Base-by-base conservation (phyloP, 2,329 filamentous ascomycete species). In the Plectosphaerella plurivora region DNA sequence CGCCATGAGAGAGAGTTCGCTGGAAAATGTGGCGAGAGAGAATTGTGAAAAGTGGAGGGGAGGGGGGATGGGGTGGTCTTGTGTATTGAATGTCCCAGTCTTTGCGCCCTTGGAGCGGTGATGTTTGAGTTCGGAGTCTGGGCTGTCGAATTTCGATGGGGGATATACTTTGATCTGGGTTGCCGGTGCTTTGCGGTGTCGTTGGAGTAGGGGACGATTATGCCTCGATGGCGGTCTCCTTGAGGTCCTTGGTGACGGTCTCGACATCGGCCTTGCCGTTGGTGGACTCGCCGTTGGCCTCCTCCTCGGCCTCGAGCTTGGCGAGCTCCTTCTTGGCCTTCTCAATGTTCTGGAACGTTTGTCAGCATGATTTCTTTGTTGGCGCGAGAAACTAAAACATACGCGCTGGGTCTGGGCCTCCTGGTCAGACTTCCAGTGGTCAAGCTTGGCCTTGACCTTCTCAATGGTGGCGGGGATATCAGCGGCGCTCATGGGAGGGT, bases 321-420 rank as follows among this genome's bases (percentile, higher is more conserved):
- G 92, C 90, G 57, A 99, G 95, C 72, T 97, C 91, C 73, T 93
- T 93, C 78, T 96, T 88, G 56, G 94, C 94, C 74, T 97, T 96
- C 58, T 91, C 89, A 56, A 97, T 87, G 79, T 99, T 99, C 94
- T 97, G 64, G 41, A 24, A 39, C 8, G 8, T 22, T 5, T 4
- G 46, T 48, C 15, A 48, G 46, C 36, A 5, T 8, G 36, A 14
- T 18, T 5, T 22, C 14, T 18, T 12, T n/a, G 54, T 35, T 44
- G 10, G 14, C n/a, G 39, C 12, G 18, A n/a, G 15, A n/a, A 12
- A 28, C n/a, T 18, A 22, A 52, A 47, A 63, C 87, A 78, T 75
- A 96, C 94, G 76, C 90, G 88, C 69, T 94, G 83, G 18, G 94
- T 99, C 80, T 97, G 91, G 59, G 83, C 79, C 53, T 87, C 83